Percentiles rank a stretch among this genome's conserved stretches.
phyloP scores from a whole-genome alignment of 1,284 basidiomycete species.

The Erythrobasidium hasegawianum region DNA sequence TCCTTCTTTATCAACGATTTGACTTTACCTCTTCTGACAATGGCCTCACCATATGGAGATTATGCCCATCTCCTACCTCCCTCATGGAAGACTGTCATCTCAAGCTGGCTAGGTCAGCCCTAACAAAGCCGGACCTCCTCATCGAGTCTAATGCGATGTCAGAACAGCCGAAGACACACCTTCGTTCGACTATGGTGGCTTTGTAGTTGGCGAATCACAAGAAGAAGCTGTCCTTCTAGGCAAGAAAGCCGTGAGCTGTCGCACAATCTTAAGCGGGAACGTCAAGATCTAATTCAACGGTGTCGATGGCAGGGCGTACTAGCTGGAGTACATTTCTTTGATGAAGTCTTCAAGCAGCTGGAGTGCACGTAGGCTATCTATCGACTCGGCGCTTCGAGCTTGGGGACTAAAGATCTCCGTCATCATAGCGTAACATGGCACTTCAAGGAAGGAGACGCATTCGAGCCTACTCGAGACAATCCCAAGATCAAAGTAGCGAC shows the following conservation, averaged over 20 bases:
- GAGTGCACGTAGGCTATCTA: constrained; percentile 71
- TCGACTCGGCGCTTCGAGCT: not conserved
- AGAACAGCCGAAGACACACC: constrained; percentile 76
- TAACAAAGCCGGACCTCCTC: not conserved
- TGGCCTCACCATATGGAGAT: constrained; percentile 37
- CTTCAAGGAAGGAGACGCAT: constrained; percentile 72
- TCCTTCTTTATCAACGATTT: not conserved
- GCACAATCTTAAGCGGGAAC: not conserved
- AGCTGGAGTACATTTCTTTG: constrained; percentile 92
- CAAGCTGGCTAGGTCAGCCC: constrained; percentile 63
- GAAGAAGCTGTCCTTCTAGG: constrained; percentile 86
- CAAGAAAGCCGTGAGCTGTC: constrained; percentile 57
- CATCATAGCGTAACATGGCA: constrained; percentile 82
- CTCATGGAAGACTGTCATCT: constrained; percentile 79
- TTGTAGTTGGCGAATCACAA: constrained; percentile 85
- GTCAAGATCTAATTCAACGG: not conserved
- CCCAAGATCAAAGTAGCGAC: constrained; percentile 70
- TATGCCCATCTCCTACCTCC: constrained; percentile 71
- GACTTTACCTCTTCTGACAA: not conserved
- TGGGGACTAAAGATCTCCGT: not conserved
- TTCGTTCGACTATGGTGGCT: constrained; percentile 95
- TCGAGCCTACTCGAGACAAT: constrained; percentile 63
- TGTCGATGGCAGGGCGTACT: constrained; percentile 62
- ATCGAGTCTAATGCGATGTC: not conserved
- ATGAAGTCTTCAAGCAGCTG: constrained; percentile 84